phyloP scores from a whole-genome alignment of 352 stramenopile species.

The Phytopythium chamaehyphon region DNA sequence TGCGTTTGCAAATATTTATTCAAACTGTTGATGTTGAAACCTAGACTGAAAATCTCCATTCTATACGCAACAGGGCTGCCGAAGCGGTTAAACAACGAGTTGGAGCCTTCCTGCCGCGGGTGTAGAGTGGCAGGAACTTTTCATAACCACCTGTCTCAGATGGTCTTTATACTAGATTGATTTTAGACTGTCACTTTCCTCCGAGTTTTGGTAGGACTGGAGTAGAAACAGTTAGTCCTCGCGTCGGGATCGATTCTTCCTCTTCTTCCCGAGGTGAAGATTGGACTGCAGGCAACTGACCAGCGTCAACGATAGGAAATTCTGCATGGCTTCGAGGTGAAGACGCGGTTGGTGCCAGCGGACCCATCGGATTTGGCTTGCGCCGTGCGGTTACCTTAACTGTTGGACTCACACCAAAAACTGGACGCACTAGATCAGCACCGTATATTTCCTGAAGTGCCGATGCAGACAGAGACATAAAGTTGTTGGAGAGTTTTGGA shows the following conservation, averaged over 20 bases:
- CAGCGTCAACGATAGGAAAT: neutral
- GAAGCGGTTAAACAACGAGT: slow-evolving; percentile 27
- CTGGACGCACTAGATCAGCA: slow-evolving; percentile 46
- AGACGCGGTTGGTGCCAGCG: neutral
- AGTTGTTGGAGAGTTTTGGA: slow-evolving; percentile 17
- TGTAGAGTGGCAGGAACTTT: slow-evolving; percentile 14
- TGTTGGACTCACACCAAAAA: slow-evolving; percentile 12
- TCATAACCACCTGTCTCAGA: neutral
- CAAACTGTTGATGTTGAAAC: too few species aligned
- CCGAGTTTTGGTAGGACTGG: slow-evolving; percentile 1
- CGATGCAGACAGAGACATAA: slow-evolving; percentile 6
- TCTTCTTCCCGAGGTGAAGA: neutral
- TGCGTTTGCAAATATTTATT: slow-evolving; percentile 11
- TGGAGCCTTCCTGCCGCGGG: slow-evolving; percentile 25
- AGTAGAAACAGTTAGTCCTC: neutral
- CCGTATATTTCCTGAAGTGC: slow-evolving; percentile 60
- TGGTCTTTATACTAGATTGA: neutral
- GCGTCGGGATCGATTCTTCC: neutral
- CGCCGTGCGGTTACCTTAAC: slow-evolving; percentile 10
- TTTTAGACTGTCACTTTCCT: slow-evolving; percentile 1
- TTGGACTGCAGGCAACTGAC: neutral
- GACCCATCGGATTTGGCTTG: neutral
- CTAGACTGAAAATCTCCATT: slow-evolving; percentile 5
- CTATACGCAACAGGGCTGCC: slow-evolving; percentile 14
- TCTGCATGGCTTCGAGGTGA: neutral